Base-by-base conservation (phyloP, 2,329 filamentous ascomycete genomes). In the Phialophora expanda region DNA sequence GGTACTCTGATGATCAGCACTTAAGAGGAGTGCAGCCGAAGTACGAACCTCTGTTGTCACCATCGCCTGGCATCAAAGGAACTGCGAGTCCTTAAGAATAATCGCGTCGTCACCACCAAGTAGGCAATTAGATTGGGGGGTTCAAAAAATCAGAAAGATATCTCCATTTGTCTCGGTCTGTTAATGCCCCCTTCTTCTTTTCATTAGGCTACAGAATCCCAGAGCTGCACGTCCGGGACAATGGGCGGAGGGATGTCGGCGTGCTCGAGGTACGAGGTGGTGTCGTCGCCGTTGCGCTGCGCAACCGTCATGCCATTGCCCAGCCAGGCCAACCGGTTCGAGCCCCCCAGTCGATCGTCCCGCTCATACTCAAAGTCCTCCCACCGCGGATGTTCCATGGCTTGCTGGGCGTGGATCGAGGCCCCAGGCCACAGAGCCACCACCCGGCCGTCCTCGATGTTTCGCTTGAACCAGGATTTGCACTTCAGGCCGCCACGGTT, bases 391-490 rank as follows among this genome's bases (percentile, higher is more conserved):
- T 84, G 81, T n/a, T 74, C 78, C 26, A 86, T 80, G 7, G 89
- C 80, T 14, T 85, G 81, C 1, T 87, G 87, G 34, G 87, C 78
- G 70, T 90, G 87, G 0, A 84, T 80, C 0, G 87, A 88, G 69
- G 86, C 89, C 0, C 89, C 89, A 0, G 89, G 90, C 85, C 89
- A 92, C 6, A 90, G 74, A 0, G 88, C 89, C 68, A 90, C 87
- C 26, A 92, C 87, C 3, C 88, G 79, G 0, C 82, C 84, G 0
- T 88, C 89, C 0, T 88, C 84, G 5, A 78, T 78, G 0, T 86
- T 87, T 12, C 89, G 87, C 66, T 92, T 92, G 66, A 89, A 90
- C 90, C 90, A 92, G 0, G 86, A 89, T 48, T 85, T 87, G 74
- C 89, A 92, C 63, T 86, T 84, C 60, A 89, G 86, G 14, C 3